Evolutionary conservation across 306 rosid species (phyloP).

Genomic region (Quercus cerris): DNA sequence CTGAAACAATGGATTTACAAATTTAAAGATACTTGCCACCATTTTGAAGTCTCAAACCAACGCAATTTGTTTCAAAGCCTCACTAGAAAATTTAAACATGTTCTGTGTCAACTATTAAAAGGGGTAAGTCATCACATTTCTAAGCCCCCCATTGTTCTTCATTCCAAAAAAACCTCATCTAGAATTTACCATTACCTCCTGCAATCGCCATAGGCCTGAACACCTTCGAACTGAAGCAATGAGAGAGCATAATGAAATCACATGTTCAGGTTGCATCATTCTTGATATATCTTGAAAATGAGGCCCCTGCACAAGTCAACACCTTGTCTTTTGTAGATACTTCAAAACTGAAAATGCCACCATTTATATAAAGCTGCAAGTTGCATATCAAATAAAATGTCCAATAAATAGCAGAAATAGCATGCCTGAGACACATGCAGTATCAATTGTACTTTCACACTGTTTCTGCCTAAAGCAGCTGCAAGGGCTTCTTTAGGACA

Average conservation of each 20-base stretch:
- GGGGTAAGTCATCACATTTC: no score
- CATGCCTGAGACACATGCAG: conserved; percentile 58
- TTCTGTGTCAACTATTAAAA: no score
- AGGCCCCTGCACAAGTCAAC: conserved; percentile 51
- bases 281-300: conserved; percentile 50
- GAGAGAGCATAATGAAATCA: conserved; percentile 52
- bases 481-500: conserved; percentile 69
- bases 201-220: conserved; percentile 67
- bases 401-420: conserved; percentile 10
- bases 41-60: no score
- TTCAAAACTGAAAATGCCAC: conserved; percentile 1
- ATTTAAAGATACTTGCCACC: no score
- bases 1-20: no score
- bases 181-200: conserved; percentile 50
- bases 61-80: no score
- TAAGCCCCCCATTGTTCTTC: no score
- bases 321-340: conserved; percentile 15
- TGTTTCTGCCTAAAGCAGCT: conserved; percentile 62
- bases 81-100: no score
- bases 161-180: background rate
- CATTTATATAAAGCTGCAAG: conserved; percentile 3
- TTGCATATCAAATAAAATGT: background rate
- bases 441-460: conserved; percentile 42
- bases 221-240: conserved; percentile 66
- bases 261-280: conserved; percentile 51